These are phyloP conservation scores for Puccinia novopanici DNA, from an alignment of 1,284 basidiomycete genomes.

Conservation along the genomic window DNA sequence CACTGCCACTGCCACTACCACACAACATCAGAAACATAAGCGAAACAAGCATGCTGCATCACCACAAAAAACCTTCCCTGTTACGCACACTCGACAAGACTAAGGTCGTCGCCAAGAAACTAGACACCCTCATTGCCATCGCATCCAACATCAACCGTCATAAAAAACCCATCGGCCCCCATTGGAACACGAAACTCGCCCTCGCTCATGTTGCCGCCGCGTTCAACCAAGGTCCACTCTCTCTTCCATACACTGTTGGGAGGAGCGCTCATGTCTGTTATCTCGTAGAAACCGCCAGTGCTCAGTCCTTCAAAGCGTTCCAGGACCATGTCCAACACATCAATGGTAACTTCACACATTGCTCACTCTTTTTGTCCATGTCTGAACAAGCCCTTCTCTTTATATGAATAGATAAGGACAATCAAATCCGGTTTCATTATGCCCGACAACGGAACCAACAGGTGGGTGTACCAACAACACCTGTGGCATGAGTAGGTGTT, in stretches of 20 bases:
- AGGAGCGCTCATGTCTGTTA: neutral
- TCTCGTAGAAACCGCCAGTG: neutral
- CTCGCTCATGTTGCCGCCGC: neutral
- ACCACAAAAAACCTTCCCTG: neutral
- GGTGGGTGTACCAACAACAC: neutral
- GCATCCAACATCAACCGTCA: neutral
- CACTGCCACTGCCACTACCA: neutral
- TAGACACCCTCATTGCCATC: neutral
- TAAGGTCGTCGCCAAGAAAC: neutral
- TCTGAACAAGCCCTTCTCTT: neutral
- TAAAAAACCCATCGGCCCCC: neutral
- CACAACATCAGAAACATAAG: too few relatives aligned
- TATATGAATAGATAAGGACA: constrained; percentile 1
- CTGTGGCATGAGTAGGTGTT: too few relatives aligned
- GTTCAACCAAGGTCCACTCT: neutral
- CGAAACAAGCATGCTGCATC: neutral
- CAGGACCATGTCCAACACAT: constrained; percentile 2
- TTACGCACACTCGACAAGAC: constrained; percentile 1
- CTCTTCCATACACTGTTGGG: neutral
- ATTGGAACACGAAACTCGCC: neutral
- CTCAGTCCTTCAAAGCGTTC: neutral
- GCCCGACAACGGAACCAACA: neutral
- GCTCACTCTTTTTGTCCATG: neutral
- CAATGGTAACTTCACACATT: neutral
- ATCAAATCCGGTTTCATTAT: neutral